Base-by-base conservation (phyloP, 768 basidiomycete genomes). In the Lactarius trivialis region DNA sequence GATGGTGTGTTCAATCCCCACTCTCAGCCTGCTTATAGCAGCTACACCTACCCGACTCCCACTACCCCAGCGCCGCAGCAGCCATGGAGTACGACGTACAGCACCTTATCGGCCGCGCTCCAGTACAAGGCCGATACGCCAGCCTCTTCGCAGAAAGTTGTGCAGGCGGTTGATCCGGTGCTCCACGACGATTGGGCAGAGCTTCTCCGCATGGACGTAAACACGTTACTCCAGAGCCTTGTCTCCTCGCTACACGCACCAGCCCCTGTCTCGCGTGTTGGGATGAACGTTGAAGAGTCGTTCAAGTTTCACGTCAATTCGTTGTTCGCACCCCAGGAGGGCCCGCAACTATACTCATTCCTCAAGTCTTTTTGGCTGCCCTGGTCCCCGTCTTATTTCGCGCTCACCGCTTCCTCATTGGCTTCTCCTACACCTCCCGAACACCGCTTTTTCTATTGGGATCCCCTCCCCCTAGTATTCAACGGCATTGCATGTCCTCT, bases 321-420 rank as follows among this genome's bases (percentile, higher is more conserved):
- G 0, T 76, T 90, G 1, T 76, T 48, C 24, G 45, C 82, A 0
- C 80, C 83, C 0, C 71, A 74, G 56, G 73, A 76, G 37, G 69
- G 56, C 15, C 72, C 89, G 0, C 81, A 84, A 0, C 75, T 91
- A 0, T 92, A 91, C 70, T 86, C 85, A 7, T 81, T 88, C 63
- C 77, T 91, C 45, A 89, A 88, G 71, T 90, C 90, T 0, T 91
- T 92, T 66, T 91, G 90, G 90, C 77, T 92, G 15, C 89, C 89
- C 0, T 84, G 84, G 0, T 89, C 88, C 0, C 89, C 90, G 0
- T 78, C 84, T 0, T 91, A 89, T 69, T 88, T 90, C 66, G 82
- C 85, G 0, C 77, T 90, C 41, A 90, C 89, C 11, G 86, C 87
- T 28, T 89, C 88, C 1, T 80, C 86, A 0, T 83, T 84, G 11